These are phyloP conservation scores for Globisporangium recalcitrans DNA, from an alignment of 352 stramenopile species.

Conservation along the genomic window DNA sequence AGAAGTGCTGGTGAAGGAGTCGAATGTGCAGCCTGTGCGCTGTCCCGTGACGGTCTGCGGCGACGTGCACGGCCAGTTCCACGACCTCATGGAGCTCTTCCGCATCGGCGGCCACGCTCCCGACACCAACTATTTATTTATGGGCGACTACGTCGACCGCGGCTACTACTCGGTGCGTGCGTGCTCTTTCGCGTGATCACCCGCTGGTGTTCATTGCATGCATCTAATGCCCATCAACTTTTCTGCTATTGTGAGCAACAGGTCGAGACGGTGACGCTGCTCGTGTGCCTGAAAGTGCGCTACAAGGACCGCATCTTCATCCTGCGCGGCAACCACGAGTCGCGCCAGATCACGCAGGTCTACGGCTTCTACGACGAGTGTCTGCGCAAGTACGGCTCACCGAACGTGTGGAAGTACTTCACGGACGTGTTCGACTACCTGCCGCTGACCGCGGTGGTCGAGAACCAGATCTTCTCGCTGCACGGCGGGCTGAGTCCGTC, in stretches of 20 bases:
- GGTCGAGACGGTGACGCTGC: conserved; percentile 88
- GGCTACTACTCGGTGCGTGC: conserved; percentile 92
- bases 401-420: conserved; percentile 69
- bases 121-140: conserved; percentile 97
- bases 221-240: conserved; percentile 12
- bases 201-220: no score
- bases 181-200: background rate
- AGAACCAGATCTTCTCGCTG: conserved; percentile 89
- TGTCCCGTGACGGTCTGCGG: conserved; percentile 96
- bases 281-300: conserved; percentile 92
- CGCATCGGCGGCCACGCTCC: conserved; percentile 83
- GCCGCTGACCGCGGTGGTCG: conserved; percentile 93
- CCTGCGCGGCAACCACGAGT: conserved; percentile 94
- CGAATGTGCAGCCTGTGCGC: conserved; percentile 95
- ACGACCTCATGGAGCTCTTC: conserved; percentile 66
- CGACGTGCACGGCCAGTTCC: conserved; percentile 62
- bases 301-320: conserved; percentile 91
- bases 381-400: conserved; percentile 96
- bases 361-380: conserved; percentile 99
- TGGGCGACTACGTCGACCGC: conserved; percentile 99
- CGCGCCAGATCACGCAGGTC: conserved; percentile 93
- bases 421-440: conserved; percentile 95
- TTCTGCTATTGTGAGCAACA: conserved; percentile 14
- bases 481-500: conserved; percentile 87
- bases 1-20: conserved; percentile 96